These are phyloP conservation scores for Coemansia sp. DNA, from an alignment of 192 early-diverging fungal species.

Conservation along the genomic window DNA sequence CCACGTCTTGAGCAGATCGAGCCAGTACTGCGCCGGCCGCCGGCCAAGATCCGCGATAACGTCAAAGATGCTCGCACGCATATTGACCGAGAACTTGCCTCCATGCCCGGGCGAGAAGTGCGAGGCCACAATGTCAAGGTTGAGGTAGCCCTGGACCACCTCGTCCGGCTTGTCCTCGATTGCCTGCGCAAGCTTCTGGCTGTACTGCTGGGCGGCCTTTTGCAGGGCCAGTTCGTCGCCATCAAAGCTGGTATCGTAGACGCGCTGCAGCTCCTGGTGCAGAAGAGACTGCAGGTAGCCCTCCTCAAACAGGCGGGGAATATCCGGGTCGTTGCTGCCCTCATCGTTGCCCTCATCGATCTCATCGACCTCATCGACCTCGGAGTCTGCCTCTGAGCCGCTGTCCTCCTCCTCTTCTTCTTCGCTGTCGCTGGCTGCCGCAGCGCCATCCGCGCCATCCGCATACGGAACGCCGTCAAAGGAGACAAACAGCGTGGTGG, in stretches of 20 bases:
- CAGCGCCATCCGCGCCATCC: too few species aligned
- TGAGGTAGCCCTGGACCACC: constrained; percentile 10
- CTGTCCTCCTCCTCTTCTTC: constrained; percentile 15
- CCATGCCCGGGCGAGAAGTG: constrained; percentile 20
- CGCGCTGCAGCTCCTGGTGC: constrained; percentile 51
- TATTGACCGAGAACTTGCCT: constrained; percentile 11
- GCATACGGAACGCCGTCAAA: constrained; percentile 59
- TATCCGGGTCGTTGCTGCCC: constrained; percentile 19
- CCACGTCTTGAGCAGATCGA: constrained; percentile 34
- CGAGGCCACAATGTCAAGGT: constrained; percentile 27
- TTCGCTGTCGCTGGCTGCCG: constrained; percentile 4
- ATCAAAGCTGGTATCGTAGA: constrained; percentile 33
- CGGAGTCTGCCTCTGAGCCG: constrained; percentile 4
- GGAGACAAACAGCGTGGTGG: constrained; percentile 53
- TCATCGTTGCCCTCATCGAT: constrained; percentile 3
- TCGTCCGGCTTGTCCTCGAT: constrained; percentile 31
- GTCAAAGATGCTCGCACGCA: constrained; percentile 24
- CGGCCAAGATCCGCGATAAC: constrained; percentile 15
- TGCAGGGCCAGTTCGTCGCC: constrained; percentile 24
- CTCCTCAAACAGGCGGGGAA: constrained; percentile 56
- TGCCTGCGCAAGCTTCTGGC: constrained; percentile 14
- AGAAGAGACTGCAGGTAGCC: constrained; percentile 54
- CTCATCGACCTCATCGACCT: background rate
- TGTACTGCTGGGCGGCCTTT: constrained; percentile 14
- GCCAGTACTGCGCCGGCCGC: constrained; percentile 30